Base-by-base conservation (phyloP, 176 grass and related monocot species). In the Luzula sylvatica region DNA sequence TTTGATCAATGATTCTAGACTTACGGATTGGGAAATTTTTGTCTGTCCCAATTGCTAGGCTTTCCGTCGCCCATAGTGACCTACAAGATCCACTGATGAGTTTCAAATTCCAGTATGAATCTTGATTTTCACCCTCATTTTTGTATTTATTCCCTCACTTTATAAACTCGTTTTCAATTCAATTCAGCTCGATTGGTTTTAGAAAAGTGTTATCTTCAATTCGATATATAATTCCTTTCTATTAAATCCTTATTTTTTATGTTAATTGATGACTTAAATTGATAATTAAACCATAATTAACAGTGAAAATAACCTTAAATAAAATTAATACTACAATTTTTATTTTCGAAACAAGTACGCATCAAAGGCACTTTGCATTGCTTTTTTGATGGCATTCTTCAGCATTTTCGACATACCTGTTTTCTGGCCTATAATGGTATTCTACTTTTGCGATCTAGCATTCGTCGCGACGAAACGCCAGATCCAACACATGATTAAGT, bases 31-130 rank as follows among this genome's bases (percentile, higher is more conserved):
- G 86, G 80, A 3, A 92, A 84, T 72, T 89, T 79, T 67, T 25
- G 72, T 30, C 86, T 89, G 41, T 78, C 78, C 26, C 79, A 83
- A 50, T 72, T 85, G 47, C 79, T 92, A 61, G 72, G 65, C 53
- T 92, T 92, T 62, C 80, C 84, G 7, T 92, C 86, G 11, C 86
- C 80, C 15, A 81, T 84, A 65, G 86, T 85, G 35, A 6, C 87
- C 87, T 44, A 85, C 76, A 7, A 75, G 63, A 28, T 64, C 73
- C 8, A 77, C 80, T 1, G 80, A 92, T 19, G 87, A 92, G 54
- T 92, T 85, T 92, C 72, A 92, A 92, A 43, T 92, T 92, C 69
- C 84, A 80, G 87, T 92, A 50, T 32, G 72, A 42, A 7, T 23
- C 39, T 11, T 52, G 7, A 5, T 46, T 22, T 4, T 6, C 3